Base-by-base conservation (phyloP, 2,329 filamentous ascomycete genomes). In the Ascomycota sp. region DNA sequence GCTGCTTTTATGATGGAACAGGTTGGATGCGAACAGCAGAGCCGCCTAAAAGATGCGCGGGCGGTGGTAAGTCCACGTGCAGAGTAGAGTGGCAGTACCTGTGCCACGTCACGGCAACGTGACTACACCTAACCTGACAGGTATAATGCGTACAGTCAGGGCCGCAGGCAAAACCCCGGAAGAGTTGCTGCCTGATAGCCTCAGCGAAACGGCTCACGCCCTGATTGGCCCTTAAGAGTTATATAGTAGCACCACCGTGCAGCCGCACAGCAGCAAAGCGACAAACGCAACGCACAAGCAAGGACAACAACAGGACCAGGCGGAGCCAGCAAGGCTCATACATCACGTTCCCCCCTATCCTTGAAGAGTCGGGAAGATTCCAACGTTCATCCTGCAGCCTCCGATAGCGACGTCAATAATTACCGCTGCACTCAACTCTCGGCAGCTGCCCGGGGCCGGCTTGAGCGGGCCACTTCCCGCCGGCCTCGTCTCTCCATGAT, bases 171-270 rank as follows among this genome's bases (percentile, higher is more conserved):
- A 26, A 13, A 12, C 15, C n/a, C 24, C n/a, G 15, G 8, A 10
- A 29, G 25, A 29, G 33, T 52, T 47, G 46, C 40, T 53, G 52
- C 50, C 52, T 53, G 47, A 42, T 40, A 43, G 51, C 51, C 52
- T 55, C 42, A 50, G 32, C 27, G 8, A 27, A 32, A 15, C 25
- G 21, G 26, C 30, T 13, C 29, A 24, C 27, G 33, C 11, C 13
- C 24, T 48, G 40, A 52, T 53, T 51, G 43, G 50, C 26, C 36
- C 28, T 32, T 11, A 2, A 23, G 36, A 33, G 31, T 38, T 30
- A 35, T 21, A 23, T 27, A 29, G 26, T 25, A 7, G 28, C 24
- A 24, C 28, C 21, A 12, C 27, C 12, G 13, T 13, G 15, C 25
- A 22, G 24, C 32, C 20, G 13, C 23, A 25, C 12, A 27, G 23